Evolutionary conservation across 768 basidiomycete genomes (phyloP).

Genomic region (Mycena venus): DNA sequence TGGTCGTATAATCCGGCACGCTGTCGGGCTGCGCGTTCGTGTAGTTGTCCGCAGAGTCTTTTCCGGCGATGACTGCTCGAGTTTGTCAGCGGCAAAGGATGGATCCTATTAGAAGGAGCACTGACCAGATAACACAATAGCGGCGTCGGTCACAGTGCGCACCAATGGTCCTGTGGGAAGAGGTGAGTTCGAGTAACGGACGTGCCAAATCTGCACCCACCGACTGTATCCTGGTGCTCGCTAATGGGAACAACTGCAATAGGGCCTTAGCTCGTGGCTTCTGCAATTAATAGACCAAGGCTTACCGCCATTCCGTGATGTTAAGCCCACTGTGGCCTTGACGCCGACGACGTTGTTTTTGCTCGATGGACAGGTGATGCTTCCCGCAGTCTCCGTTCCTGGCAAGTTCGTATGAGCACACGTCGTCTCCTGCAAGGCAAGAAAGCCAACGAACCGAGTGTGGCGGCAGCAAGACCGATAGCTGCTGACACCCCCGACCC

Average conservation of each 20-base stretch:
- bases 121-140: constrained; percentile 47
- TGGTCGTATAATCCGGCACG: constrained; percentile 57
- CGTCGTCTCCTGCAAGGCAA: not conserved
- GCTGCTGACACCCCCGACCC: constrained; percentile 57
- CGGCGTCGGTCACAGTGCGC: constrained; percentile 53
- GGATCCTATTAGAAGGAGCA: not conserved
- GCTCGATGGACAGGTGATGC: constrained; percentile 58
- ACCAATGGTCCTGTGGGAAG: constrained; percentile 41
- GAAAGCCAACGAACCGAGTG: constrained; percentile 30
- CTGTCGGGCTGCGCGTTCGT: constrained; percentile 54
- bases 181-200: not conserved
- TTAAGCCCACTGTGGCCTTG: constrained; percentile 56
- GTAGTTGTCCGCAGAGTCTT: constrained; percentile 56
- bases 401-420: constrained; percentile 27
- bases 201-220: constrained; percentile 12
- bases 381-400: constrained; percentile 65
- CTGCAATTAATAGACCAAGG: not conserved
- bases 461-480: constrained; percentile 55
- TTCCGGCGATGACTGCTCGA: constrained; percentile 52
- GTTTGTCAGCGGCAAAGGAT: not conserved
- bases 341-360: constrained; percentile 57
- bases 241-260: constrained; percentile 59
- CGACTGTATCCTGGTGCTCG: constrained; percentile 55
- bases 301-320: constrained; percentile 52
- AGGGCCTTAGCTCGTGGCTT: not conserved